These are phyloP conservation scores for Fagus sylvatica DNA, from an alignment of 306 rosid species.

Conservation along the genomic window DNA sequence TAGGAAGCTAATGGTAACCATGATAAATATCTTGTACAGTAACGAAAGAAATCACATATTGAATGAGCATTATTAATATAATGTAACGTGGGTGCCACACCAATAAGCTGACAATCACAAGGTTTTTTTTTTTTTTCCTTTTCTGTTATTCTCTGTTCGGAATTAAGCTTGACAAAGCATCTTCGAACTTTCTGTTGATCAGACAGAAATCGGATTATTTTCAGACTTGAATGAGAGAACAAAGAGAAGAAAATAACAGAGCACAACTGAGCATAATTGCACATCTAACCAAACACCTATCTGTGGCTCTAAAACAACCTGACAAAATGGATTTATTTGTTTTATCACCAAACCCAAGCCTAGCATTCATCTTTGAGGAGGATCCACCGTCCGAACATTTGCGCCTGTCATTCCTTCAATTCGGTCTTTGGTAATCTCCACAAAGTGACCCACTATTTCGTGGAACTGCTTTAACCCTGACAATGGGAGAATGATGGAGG, in stretches of 20 bases:
- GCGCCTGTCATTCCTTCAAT: constrained; percentile 93
- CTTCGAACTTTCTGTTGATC: constrained; percentile 53
- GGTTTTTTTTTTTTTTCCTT: constrained; percentile 29
- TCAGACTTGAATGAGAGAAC: constrained; percentile 56
- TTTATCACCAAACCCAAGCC: constrained; percentile 41
- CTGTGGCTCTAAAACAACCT: constrained; percentile 43
- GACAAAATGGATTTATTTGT: constrained; percentile 45
- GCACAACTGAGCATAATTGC: constrained; percentile 37
- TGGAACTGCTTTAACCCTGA: constrained; percentile 98
- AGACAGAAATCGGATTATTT: constrained; percentile 69
- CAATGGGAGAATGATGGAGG: constrained; percentile 96
- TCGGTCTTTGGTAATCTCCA: constrained; percentile 95
- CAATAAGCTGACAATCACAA: constrained; percentile 51
- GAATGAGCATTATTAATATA: constrained; percentile 58
- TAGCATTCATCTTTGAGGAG: constrained; percentile 79
- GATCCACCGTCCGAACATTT: constrained; percentile 91
- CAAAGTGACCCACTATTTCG: constrained; percentile 97
- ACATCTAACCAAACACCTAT: constrained; percentile 52
- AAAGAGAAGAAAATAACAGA: constrained; percentile 40
- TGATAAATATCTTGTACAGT: not conserved
- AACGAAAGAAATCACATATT: constrained; percentile 20
- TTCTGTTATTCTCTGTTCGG: constrained; percentile 52
- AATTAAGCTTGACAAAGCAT: constrained; percentile 46
- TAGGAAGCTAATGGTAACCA: constrained; percentile 1
- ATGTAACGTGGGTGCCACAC: constrained; percentile 42